A percentile compares a stretch with the other conserved stretches of the same genome.
phyloP scores from a whole-genome alignment of 768 basidiomycete species.

The Suillus discolor region DNA sequence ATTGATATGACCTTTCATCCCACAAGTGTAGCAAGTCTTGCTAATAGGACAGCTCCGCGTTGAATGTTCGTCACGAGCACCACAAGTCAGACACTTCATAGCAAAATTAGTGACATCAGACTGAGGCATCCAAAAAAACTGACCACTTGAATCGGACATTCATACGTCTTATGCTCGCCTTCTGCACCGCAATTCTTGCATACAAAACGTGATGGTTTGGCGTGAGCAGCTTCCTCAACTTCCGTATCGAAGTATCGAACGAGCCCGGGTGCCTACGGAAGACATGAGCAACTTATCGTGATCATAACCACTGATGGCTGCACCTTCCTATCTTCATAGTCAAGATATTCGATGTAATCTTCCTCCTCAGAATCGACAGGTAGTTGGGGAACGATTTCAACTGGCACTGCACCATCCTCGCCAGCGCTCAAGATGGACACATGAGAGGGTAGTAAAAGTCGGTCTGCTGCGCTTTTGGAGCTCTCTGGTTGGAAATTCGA shows the following conservation, averaged over 20 bases:
- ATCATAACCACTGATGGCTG: neutral
- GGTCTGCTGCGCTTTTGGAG: conserved; percentile 18
- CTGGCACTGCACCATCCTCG: conserved; percentile 35
- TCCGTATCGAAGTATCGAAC: conserved; percentile 67
- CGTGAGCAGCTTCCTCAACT: conserved; percentile 38
- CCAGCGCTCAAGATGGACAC: conserved; percentile 54
- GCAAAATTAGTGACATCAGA: conserved; percentile 3
- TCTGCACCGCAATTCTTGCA: conserved; percentile 83
- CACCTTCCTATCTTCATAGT: conserved; percentile 70
- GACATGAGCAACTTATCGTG: neutral
- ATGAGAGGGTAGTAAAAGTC: conserved; percentile 67
- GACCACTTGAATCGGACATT: conserved; percentile 77
- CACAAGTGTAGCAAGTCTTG: conserved; percentile 79
- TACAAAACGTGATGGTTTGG: conserved; percentile 50
- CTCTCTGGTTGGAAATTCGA: conserved; percentile 16
- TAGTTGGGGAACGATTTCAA: conserved; percentile 48
- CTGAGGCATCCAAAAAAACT: conserved; percentile 27
- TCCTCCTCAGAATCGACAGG: conserved; percentile 52
- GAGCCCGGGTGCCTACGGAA: conserved; percentile 46
- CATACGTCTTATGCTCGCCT: conserved; percentile 64
- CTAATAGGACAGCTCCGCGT: conserved; percentile 80
- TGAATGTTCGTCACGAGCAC: conserved; percentile 75
- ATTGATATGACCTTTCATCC: conserved; percentile 83
- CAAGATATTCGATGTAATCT: conserved; percentile 77
- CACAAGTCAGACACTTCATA: conserved; percentile 76